Percentiles rank a stretch among this genome's conserved stretches.
These are phyloP conservation scores for Geotrichum siamense DNA, from an alignment of 1,139 yeast species.

Conservation along the genomic window DNA sequence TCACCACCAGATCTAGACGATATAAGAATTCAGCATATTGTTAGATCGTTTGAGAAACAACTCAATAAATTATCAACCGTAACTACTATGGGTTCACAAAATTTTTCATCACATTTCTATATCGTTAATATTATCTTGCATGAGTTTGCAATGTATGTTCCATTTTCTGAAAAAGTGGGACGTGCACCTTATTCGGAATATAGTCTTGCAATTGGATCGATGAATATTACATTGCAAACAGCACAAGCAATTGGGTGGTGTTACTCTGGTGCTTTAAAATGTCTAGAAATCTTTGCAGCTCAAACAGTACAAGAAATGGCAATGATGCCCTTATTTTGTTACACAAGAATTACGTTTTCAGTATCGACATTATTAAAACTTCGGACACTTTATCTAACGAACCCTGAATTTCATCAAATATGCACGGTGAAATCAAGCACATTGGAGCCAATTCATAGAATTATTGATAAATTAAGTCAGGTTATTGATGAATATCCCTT, in stretches of 20 bases:
- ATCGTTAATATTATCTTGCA: slow-evolving; percentile 71
- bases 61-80: slow-evolving; percentile 11
- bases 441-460: slow-evolving; percentile 40
- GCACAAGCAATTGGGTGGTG: slow-evolving; percentile 25
- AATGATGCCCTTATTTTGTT: slow-evolving; percentile 53
- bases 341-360: slow-evolving; percentile 59
- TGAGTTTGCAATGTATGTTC: slow-evolving; percentile 46
- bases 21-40: slow-evolving; percentile 23
- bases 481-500: slow-evolving; percentile 25
- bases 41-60: slow-evolving; percentile 25
- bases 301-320: slow-evolving; percentile 34
- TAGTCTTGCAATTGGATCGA: slow-evolving; percentile 28
- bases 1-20: slow-evolving; percentile 30
- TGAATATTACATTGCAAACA: slow-evolving; percentile 22
- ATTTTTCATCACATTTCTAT: slow-evolving; percentile 26
- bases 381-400: slow-evolving; percentile 48
- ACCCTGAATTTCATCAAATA: slow-evolving; percentile 44
- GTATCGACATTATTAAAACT: slow-evolving; percentile 59
- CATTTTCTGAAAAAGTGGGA: slow-evolving; percentile 26
- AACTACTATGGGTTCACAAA: slow-evolving; percentile 2
- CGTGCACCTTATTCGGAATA: slow-evolving; percentile 36
- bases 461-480: slow-evolving; percentile 33
- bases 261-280: slow-evolving; percentile 22
- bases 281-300: slow-evolving; percentile 21
- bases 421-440: slow-evolving; percentile 44